Evolutionary conservation across 257 asterid species (phyloP).

Genomic region (Henckelia pumila): DNA sequence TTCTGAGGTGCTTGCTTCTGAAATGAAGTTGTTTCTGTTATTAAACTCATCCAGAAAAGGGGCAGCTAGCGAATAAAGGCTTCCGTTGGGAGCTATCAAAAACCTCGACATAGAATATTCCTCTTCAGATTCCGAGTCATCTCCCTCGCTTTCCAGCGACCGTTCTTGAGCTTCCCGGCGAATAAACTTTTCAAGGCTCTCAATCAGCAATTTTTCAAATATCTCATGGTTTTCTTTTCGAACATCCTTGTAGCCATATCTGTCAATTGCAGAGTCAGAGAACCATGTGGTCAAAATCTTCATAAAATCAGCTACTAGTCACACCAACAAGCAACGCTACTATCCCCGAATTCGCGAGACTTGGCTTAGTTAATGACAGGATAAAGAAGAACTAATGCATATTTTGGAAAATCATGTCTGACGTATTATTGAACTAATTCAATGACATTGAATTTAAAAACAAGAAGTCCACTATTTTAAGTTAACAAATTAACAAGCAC

Average conservation of each 20-base stretch:
- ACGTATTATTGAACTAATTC: too few species aligned
- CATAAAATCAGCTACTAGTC: not conserved
- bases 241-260: conserved; percentile 97
- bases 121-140: conserved; percentile 58
- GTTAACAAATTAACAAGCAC: too few species aligned
- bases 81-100: conserved; percentile 86
- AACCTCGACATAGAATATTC: conserved; percentile 61
- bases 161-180: conserved; percentile 95
- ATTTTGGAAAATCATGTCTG: too few species aligned
- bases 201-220: conserved; percentile 89
- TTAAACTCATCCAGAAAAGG: conserved; percentile 79
- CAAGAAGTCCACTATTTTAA: too few species aligned
- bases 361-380: too few species aligned
- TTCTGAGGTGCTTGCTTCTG: conserved; percentile 50
- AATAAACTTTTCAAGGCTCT: conserved; percentile 89
- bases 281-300: conserved; percentile 2
- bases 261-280: conserved; percentile 32
- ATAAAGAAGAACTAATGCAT: too few species aligned
- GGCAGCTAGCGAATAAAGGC: conserved; percentile 73
- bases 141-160: conserved; percentile 86
- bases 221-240: conserved; percentile 90
- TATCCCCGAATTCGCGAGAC: too few species aligned
- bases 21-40: conserved; percentile 31
- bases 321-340: not conserved
- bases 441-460: too few species aligned